These are phyloP conservation scores for Meyerozyma guilliermondii DNA, from an alignment of 1,139 yeast species.

Conservation along the genomic window DNA sequence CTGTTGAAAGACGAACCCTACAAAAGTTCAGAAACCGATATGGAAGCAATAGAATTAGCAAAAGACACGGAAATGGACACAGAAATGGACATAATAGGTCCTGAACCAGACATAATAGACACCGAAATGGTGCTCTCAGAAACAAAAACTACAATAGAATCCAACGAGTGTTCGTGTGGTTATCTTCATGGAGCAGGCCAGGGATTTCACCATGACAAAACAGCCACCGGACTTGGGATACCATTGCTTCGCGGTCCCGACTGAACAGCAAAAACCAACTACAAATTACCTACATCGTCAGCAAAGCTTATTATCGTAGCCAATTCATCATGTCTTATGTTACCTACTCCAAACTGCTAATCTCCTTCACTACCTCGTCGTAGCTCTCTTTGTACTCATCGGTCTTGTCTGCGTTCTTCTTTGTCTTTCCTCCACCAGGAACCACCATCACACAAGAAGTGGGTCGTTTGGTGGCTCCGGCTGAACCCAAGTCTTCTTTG, in stretches of 20 bases:
- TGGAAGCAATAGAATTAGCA: background rate
- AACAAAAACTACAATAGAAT: too few species aligned
- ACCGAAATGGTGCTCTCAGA: too few species aligned
- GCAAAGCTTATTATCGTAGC: background rate
- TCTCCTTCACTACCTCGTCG: conserved; percentile 94
- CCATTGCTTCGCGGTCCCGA: conserved; percentile 34
- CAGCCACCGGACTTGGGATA: conserved; percentile 25
- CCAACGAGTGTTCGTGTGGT: conserved; percentile 27
- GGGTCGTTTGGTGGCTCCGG: conserved; percentile 98
- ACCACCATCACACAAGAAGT: conserved; percentile 97
- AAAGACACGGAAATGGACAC: background rate
- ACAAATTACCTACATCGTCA: too few species aligned
- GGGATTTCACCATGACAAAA: conserved; percentile 22
- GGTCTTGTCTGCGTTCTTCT: conserved; percentile 71
- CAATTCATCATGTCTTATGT: background rate
- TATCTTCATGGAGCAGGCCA: conserved; percentile 34
- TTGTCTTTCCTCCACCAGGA: conserved; percentile 90
- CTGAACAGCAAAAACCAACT: too few species aligned
- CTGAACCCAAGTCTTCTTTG: conserved; percentile 96
- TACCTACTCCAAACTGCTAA: conserved; percentile 33
- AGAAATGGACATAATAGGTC: too few species aligned
- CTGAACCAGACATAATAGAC: too few species aligned
- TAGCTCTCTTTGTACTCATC: conserved; percentile 90
- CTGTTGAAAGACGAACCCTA: background rate
- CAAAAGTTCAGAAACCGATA: background rate